These are phyloP conservation scores for Pleurotus salmoneostramineus DNA, from an alignment of 768 basidiomycete genomes.

Conservation along the genomic window DNA sequence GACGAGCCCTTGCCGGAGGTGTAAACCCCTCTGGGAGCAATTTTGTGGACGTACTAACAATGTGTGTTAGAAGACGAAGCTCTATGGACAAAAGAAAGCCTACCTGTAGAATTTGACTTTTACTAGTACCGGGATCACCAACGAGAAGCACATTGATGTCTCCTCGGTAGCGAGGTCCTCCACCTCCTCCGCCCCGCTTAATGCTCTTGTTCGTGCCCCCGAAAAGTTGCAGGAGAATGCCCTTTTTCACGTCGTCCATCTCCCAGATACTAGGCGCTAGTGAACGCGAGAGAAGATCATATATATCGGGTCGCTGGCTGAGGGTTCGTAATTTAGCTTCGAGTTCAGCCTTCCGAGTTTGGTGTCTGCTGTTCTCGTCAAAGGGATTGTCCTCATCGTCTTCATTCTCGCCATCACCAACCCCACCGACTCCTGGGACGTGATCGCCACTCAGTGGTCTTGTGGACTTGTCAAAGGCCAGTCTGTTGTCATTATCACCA, in stretches of 20 bases:
- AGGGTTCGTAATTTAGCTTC: constrained; percentile 76
- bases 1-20: constrained; percentile 98
- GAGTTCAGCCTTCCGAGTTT: constrained; percentile 60
- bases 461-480: constrained; percentile 80
- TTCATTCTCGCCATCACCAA: constrained; percentile 54
- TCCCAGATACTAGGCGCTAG: constrained; percentile 96
- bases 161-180: constrained; percentile 94
- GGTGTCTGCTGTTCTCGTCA: constrained; percentile 31
- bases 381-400: constrained; percentile 15
- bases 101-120: constrained; percentile 92
- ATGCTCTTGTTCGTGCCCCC: constrained; percentile 98
- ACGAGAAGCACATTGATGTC: constrained; percentile 98
- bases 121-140: constrained; percentile 96
- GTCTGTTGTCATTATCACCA: constrained; percentile 51
- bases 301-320: constrained; percentile 74
- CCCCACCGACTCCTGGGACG: constrained; percentile 63
- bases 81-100: constrained; percentile 12
- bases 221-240: constrained; percentile 92
- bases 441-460: constrained; percentile 66
- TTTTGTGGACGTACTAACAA: constrained; percentile 93
- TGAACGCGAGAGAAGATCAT: constrained; percentile 78
- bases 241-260: constrained; percentile 99
- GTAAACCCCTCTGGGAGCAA: constrained; percentile 96
- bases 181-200: constrained; percentile 87
- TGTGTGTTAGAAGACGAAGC: constrained; percentile 1